Evolutionary conservation across 768 basidiomycete species (phyloP).

Genomic region (Mycena vulgaris): DNA sequence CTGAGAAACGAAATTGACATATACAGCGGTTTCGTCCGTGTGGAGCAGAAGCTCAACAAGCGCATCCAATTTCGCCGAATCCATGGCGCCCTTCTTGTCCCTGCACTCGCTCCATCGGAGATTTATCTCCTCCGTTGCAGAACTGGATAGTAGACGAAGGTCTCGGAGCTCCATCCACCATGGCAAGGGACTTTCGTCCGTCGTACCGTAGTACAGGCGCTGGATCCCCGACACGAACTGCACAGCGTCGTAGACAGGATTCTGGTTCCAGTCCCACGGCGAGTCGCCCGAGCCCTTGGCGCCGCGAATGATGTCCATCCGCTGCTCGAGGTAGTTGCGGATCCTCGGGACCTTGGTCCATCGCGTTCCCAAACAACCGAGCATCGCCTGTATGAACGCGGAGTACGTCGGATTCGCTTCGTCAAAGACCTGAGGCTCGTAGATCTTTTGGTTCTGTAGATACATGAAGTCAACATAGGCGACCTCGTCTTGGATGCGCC

Average conservation of each 20-base stretch:
- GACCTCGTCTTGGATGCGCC: constrained; percentile 37
- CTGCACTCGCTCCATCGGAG: constrained; percentile 29
- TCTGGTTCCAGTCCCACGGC: constrained; percentile 28
- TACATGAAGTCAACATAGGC: constrained; percentile 36
- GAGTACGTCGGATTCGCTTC: constrained; percentile 30
- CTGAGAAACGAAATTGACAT: constrained; percentile 28
- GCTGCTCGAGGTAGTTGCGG: constrained; percentile 30
- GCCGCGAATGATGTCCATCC: constrained; percentile 35
- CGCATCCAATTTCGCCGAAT: constrained; percentile 26
- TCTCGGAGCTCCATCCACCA: constrained; percentile 41
- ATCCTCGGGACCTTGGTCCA: constrained; percentile 35
- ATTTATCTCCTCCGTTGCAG: constrained; percentile 25
- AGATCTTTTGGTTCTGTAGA: constrained; percentile 33
- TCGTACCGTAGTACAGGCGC: constrained; percentile 21
- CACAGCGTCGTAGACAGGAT: constrained; percentile 27
- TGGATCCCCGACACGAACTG: constrained; percentile 20
- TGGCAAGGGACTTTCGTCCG: constrained; percentile 10
- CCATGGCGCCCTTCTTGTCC: constrained; percentile 27
- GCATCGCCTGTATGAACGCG: constrained; percentile 35
- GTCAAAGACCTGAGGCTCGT: constrained; percentile 29
- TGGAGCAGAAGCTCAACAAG: constrained; percentile 34
- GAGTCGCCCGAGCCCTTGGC: constrained; percentile 22
- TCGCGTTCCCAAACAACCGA: constrained; percentile 31
- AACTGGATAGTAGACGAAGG: constrained; percentile 32
- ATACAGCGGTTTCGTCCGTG: constrained; percentile 36